A percentile compares a stretch with the other conserved stretches of the same genome.
These are phyloP conservation scores for Hymenoscyphus albidus DNA, from an alignment of 2,329 filamentous ascomycete genomes.

Conservation along the genomic window DNA sequence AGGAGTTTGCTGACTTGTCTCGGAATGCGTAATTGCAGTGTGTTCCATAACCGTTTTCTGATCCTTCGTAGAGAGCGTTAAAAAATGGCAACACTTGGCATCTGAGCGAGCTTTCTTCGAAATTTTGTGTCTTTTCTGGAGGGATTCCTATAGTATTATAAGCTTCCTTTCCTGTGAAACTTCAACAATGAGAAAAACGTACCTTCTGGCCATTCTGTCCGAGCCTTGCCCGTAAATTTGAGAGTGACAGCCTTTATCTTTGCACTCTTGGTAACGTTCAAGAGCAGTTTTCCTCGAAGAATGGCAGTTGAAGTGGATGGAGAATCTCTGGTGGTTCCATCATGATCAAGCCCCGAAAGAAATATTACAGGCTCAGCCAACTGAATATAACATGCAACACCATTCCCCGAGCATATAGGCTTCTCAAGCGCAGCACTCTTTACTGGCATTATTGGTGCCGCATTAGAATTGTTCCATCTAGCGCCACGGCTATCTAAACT, in stretches of 20 bases:
- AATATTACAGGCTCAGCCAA: slow-evolving; percentile 79
- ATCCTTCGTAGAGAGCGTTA: slow-evolving; percentile 65
- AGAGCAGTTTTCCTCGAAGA: slow-evolving; percentile 75
- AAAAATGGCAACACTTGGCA: slow-evolving; percentile 92
- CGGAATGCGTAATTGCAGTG: slow-evolving; percentile 52
- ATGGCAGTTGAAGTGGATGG: slow-evolving; percentile 59
- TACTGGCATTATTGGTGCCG: slow-evolving; percentile 6
- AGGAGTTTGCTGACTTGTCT: slow-evolving; percentile 27
- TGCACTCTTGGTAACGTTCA: slow-evolving; percentile 81
- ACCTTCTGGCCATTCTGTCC: slow-evolving; percentile 95
- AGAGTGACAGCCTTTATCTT: slow-evolving; percentile 91
- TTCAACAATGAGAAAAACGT: slow-evolving; percentile 39
- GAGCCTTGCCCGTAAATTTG: slow-evolving; percentile 77
- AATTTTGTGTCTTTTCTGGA: slow-evolving; percentile 76
- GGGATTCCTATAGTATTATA: slow-evolving; percentile 61
- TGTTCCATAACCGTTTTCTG: slow-evolving; percentile 57
- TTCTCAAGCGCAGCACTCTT: slow-evolving; percentile 45
- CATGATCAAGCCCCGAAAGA: slow-evolving; percentile 69
- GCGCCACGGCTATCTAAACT: slow-evolving; percentile 13
- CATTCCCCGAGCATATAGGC: slow-evolving; percentile 74
- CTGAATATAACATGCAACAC: slow-evolving; percentile 68
- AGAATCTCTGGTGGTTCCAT: slow-evolving; percentile 34
- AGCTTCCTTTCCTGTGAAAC: slow-evolving; percentile 3
- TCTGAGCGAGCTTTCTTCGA: slow-evolving; percentile 79
- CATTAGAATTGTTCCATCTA: slow-evolving; percentile 9